These are phyloP conservation scores for Lepiota brunneoincarnata DNA, from an alignment of 768 basidiomycete genomes.

Conservation along the genomic window DNA sequence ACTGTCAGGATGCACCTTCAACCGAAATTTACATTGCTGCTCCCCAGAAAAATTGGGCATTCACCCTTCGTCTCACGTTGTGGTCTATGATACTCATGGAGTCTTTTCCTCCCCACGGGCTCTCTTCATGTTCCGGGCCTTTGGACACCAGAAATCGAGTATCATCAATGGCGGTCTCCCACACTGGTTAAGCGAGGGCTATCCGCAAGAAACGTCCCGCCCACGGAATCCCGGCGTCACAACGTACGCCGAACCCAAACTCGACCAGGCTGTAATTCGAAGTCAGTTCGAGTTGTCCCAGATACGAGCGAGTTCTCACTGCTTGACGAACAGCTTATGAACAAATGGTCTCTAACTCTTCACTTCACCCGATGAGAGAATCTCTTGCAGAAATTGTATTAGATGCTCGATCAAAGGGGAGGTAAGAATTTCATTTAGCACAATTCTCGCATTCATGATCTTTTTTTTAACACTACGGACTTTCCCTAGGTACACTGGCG, in stretches of 20 bases:
- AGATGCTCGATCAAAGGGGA: constrained; percentile 82
- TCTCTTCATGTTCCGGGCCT: constrained; percentile 90
- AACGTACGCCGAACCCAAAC: constrained; percentile 50
- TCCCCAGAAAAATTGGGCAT: constrained; percentile 67
- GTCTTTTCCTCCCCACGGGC: constrained; percentile 92
- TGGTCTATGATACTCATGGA: constrained; percentile 89
- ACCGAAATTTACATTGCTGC: neutral
- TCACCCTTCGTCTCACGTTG: constrained; percentile 68
- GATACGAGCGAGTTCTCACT: neutral
- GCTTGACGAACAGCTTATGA: constrained; percentile 60
- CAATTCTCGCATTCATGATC: neutral
- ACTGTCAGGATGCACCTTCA: neutral
- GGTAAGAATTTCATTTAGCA: constrained; percentile 41
- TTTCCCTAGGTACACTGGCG: constrained; percentile 67
- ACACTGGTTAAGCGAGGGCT: constrained; percentile 69
- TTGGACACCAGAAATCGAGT: constrained; percentile 84
- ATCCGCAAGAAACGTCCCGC: constrained; percentile 43
- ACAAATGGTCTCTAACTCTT: constrained; percentile 73
- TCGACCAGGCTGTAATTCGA: constrained; percentile 51
- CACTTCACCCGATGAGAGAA: constrained; percentile 39
- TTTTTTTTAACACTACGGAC: neutral
- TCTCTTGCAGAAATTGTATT: constrained; percentile 66
- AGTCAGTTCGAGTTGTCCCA: constrained; percentile 33
- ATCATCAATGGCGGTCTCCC: constrained; percentile 94
- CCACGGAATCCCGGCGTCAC: constrained; percentile 24